Base-by-base conservation (phyloP, 352 stramenopile species). In the Phytophthora nicotianae region DNA sequence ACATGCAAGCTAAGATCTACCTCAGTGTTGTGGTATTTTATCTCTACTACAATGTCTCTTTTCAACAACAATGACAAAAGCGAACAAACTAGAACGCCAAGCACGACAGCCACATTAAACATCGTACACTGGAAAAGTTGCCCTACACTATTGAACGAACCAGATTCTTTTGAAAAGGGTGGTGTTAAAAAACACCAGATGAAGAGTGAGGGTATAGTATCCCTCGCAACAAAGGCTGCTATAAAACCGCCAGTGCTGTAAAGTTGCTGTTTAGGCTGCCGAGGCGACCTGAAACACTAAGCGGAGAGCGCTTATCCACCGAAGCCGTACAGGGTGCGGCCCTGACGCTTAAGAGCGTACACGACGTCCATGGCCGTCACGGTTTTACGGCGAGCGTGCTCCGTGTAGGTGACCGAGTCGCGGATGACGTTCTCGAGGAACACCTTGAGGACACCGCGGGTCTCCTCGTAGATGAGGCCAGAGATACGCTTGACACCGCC, bases 401-500 rank as follows among this genome's bases (percentile, higher is more conserved):
- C 95, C 27, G 94, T 98, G 84, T 98, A 98, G 8, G 90, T 98
- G 11, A 98, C 86, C 48, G 94, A 95, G 78, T 98, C 95, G 74
- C 90, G 82, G 80, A 99, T 98, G 19, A 99, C 93, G 78, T 98
- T 98, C 81, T 99, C 96, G 19, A 99, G 85, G 82, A 99, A 99
- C 20, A 98, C 96, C 88, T 99, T 99, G 55, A 99, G 90, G 29
- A 99, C 97, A 65, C 96, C 96, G 69, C 96, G 92, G 37, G 96
- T 99, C 79, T 99, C 96, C 83, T 99, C 97, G 80, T 99, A 99
- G 76, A 99, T 99, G 40, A 99, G 85, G 64, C 97, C 96, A 19
- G 89, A 98, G 75, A 99, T 99, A 79, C 96, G 95, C 90, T 99
- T 99, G 43, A 98, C 96, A 88, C 97, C 97, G 64, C 97, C 96